Conservation (phyloP, 768 basidiomycete species). For the Cystobasidium onofrii region DNA sequence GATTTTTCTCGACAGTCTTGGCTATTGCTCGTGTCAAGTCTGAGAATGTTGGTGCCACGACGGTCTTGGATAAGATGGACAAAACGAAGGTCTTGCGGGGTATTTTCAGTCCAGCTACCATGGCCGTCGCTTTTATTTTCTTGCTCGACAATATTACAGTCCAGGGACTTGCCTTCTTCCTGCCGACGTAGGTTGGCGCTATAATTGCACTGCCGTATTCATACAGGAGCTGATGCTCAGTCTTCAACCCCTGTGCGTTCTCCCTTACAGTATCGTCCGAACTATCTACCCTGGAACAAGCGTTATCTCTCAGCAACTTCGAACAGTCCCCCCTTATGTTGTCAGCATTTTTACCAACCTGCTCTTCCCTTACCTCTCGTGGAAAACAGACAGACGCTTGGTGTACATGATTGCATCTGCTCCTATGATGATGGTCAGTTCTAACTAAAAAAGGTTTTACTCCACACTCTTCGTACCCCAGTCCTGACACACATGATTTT, state of each 20-base stretch:
- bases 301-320: conserved; percentile 58
- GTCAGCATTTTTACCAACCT: conserved; percentile 62
- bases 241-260: background rate
- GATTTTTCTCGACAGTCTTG: background rate
- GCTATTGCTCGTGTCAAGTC: conserved; percentile 16
- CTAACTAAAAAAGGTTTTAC: too few species aligned
- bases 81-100: background rate
- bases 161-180: conserved; percentile 17
- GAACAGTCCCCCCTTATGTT: conserved; percentile 74
- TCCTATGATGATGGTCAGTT: conserved; percentile 22
- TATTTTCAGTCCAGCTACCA: background rate
- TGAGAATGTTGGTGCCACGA: conserved; percentile 2
- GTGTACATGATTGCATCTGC: conserved; percentile 38
- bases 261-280: conserved; percentile 63
- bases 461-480: too few species aligned
- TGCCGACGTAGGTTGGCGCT: conserved; percentile 20
- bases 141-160: conserved; percentile 28
- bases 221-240: too few species aligned
- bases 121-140: conserved; percentile 25
- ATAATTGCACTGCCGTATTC: too few species aligned
- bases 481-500: background rate
- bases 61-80: conserved; percentile 2
- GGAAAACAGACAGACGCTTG: conserved; percentile 59
- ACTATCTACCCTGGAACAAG: conserved; percentile 53
- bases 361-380: conserved; percentile 56